Evolutionary conservation across 1,139 yeast genomes (phyloP).

Genomic region (Pichia kudriavzevii): DNA sequence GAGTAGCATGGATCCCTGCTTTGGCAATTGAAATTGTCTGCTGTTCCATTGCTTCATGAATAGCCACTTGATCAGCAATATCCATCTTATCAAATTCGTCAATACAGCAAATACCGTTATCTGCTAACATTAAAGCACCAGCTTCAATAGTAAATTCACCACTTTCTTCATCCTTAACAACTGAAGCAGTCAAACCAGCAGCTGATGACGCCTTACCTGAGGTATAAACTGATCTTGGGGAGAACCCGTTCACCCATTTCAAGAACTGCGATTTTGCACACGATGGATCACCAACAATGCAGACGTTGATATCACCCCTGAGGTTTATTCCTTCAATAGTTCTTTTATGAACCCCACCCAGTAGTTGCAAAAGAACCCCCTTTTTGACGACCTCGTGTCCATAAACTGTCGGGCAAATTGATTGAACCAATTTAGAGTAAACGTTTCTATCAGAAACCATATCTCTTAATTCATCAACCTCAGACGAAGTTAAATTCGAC

Average conservation of each 20-base stretch:
- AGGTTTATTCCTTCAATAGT: conserved; percentile 93
- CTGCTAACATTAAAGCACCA: conserved; percentile 98
- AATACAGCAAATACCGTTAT: conserved; percentile 96
- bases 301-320: conserved; percentile 95
- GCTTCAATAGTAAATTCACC: conserved; percentile 98
- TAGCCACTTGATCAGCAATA: conserved; percentile 90
- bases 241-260: conserved; percentile 85
- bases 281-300: conserved; percentile 98
- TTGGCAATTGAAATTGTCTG: conserved; percentile 97
- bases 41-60: conserved; percentile 99
- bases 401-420: conserved; percentile 94
- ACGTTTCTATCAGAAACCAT: conserved; percentile 91
- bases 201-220: conserved; percentile 99
- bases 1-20: conserved; percentile 96
- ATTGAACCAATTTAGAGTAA: conserved; percentile 76
- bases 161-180: conserved; percentile 93
- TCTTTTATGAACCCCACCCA: conserved; percentile 94
- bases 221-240: conserved; percentile 93
- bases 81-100: conserved; percentile 99
- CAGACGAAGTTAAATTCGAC: conserved; percentile 72
- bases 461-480: conserved; percentile 73
- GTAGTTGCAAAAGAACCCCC: conserved; percentile 78
- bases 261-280: conserved; percentile 95
- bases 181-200: conserved; percentile 98
- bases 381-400: conserved; percentile 95